Conservation (phyloP, 2,329 filamentous ascomycete species). For the Diaporthe batatas region DNA sequence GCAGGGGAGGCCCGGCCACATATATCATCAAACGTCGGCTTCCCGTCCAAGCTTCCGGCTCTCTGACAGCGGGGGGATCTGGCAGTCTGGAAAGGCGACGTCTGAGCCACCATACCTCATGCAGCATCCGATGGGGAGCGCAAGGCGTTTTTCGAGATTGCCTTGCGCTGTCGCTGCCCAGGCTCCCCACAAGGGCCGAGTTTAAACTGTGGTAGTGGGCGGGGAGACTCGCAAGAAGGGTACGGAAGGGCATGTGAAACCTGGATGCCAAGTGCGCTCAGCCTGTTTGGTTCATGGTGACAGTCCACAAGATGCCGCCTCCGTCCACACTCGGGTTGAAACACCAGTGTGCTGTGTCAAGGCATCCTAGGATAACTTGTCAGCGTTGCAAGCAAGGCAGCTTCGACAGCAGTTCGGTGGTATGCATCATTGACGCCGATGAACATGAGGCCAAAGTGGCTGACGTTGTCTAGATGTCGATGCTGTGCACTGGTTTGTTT, state of each 20-base stretch:
- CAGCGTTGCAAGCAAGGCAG: not conserved
- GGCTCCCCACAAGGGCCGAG: conserved; percentile 7
- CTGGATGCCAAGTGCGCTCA: conserved; percentile 18
- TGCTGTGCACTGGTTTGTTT: conserved; percentile 35
- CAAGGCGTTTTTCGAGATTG: conserved; percentile 25
- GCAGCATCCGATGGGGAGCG: conserved; percentile 27
- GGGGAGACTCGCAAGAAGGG: conserved; percentile 21
- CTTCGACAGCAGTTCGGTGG: not conserved
- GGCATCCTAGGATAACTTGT: conserved; percentile 5
- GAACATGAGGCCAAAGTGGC: conserved; percentile 28
- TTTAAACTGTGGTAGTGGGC: not conserved
- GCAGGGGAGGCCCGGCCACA: conserved; percentile 19
- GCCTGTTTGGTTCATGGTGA: conserved; percentile 21
- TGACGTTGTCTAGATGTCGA: conserved; percentile 18
- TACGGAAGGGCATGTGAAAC: conserved; percentile 28
- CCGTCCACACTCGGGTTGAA: conserved; percentile 27
- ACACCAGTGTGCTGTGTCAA: conserved; percentile 3
- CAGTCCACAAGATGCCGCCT: not conserved
- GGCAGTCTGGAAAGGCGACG: conserved; percentile 10
- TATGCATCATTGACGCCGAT: not conserved
- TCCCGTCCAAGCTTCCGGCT: conserved; percentile 15
- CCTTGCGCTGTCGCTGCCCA: conserved; percentile 16
- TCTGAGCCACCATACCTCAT: conserved; percentile 25
- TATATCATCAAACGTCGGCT: not conserved
- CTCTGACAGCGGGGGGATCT: conserved; percentile 27